phyloP scores from a whole-genome alignment of 164 flowering plant species.

The Tetracentron sinense region DNA sequence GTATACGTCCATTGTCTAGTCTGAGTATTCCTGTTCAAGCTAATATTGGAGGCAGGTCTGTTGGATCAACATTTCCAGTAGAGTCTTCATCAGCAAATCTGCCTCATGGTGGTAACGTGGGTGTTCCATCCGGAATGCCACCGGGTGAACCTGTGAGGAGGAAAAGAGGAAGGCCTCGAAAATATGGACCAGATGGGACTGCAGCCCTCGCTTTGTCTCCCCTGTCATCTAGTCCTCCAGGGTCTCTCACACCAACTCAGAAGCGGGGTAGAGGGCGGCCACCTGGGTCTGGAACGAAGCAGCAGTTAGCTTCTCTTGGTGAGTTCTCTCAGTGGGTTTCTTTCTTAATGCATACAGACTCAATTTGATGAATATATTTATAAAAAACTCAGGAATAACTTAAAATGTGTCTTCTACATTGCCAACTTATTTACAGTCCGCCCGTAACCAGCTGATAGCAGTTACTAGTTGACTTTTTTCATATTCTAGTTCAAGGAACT shows the following conservation, averaged over 20 bases:
- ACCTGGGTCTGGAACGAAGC: slow-evolving; percentile 81
- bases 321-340: slow-evolving; percentile 17
- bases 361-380: no score
- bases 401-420: slow-evolving; percentile 29
- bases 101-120: slow-evolving; percentile 42
- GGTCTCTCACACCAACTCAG: slow-evolving; percentile 30
- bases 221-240: slow-evolving; percentile 35
- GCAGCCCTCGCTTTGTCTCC: slow-evolving; percentile 63
- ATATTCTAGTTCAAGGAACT: not conserved
- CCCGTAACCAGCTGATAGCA: not conserved
- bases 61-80: slow-evolving; percentile 40
- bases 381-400: no score
- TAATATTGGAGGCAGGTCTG: slow-evolving; percentile 37
- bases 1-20: slow-evolving; percentile 27
- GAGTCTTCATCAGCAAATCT: slow-evolving; percentile 46
- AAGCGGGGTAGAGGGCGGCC: slow-evolving; percentile 95
- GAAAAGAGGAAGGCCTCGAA: slow-evolving; percentile 88
- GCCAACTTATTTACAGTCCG: not conserved
- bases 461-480: not conserved
- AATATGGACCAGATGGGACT: slow-evolving; percentile 70
- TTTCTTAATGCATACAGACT: no score
- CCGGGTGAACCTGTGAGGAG: slow-evolving; percentile 49
- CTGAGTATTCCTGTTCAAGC: slow-evolving; percentile 32
- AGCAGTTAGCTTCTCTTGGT: slow-evolving; percentile 73
- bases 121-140: slow-evolving; percentile 30